These are phyloP conservation scores for Aspergillus cejpii DNA, from an alignment of 2,329 filamentous ascomycete species.

Conservation along the genomic window DNA sequence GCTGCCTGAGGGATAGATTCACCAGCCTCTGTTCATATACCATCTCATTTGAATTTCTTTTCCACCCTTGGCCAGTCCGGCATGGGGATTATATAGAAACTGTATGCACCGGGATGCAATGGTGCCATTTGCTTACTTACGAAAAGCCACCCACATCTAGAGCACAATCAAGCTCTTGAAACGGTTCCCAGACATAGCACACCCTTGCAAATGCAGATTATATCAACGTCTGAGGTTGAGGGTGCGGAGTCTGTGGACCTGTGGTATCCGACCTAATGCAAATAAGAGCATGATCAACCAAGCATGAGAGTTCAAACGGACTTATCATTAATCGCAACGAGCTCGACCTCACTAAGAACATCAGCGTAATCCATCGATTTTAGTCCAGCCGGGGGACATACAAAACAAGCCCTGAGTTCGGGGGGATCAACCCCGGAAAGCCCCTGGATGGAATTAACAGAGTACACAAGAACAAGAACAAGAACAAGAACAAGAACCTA, in stretches of 20 bases:
- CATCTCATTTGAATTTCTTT: neutral
- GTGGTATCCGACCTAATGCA: neutral
- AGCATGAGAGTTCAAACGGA: neutral
- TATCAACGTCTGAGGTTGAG: too few relatives aligned
- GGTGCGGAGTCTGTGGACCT: neutral
- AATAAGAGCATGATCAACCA: neutral
- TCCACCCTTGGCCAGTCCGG: neutral
- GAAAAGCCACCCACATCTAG: too few relatives aligned
- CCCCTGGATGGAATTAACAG: too few relatives aligned
- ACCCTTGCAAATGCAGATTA: too few relatives aligned
- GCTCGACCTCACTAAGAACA: constrained; percentile 11
- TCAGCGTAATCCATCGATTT: neutral
- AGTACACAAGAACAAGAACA: too few relatives aligned
- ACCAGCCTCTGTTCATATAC: neutral
- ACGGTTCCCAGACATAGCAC: too few relatives aligned
- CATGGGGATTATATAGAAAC: constrained; percentile 10
- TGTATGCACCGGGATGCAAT: constrained; percentile 26
- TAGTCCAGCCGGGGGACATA: constrained; percentile 57
- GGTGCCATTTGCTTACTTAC: too few relatives aligned
- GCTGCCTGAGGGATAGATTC: neutral
- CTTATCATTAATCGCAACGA: neutral
- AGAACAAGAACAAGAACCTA: constrained; percentile 23
- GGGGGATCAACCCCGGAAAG: constrained; percentile 70
- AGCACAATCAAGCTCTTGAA: too few relatives aligned
- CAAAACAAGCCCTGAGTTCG: constrained; percentile 73